These are phyloP conservation scores for Debaryomycetaceae sp. DNA, from an alignment of 1,139 yeast genomes.

Conservation along the genomic window DNA sequence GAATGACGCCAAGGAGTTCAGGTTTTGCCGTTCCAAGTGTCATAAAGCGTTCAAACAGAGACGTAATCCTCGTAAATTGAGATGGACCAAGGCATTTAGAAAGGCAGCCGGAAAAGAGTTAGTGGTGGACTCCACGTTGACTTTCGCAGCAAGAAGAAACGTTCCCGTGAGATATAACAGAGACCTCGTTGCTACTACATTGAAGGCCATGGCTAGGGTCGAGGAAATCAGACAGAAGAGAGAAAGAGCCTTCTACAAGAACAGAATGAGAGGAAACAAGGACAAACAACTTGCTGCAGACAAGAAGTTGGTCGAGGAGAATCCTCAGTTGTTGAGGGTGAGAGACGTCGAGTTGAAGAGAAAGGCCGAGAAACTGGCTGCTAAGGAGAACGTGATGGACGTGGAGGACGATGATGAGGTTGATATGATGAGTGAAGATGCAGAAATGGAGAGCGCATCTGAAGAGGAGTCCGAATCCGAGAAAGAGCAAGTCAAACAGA, in stretches of 20 bases:
- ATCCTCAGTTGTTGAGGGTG: conserved; percentile 86
- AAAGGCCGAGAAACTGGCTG: conserved; percentile 68
- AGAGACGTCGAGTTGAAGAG: conserved; percentile 90
- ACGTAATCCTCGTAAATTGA: conserved; percentile 96
- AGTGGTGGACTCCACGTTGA: conserved; percentile 94
- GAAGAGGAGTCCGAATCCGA: conserved; percentile 24
- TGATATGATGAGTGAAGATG: conserved; percentile 36
- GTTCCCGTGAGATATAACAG: conserved; percentile 98
- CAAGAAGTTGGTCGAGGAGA: conserved; percentile 79
- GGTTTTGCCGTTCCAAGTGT: conserved; percentile 97
- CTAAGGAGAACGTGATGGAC: conserved; percentile 51
- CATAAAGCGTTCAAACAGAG: conserved; percentile 97
- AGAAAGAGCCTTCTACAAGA: conserved; percentile 98
- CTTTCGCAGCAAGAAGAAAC: conserved; percentile 96
- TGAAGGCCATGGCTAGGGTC: conserved; percentile 92
- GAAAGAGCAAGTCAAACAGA: conserved; percentile 51
- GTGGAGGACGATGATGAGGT: conserved; percentile 43
- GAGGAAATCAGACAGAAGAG: conserved; percentile 95
- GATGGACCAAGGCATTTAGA: conserved; percentile 99
- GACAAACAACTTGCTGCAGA: conserved; percentile 83
- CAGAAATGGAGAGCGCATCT: conserved; percentile 43
- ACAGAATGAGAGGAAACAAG: conserved; percentile 97
- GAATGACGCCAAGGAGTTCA: conserved; percentile 95
- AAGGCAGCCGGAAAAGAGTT: conserved; percentile 98
- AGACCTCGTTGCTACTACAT: conserved; percentile 89